Conservation (phyloP, 1,284 basidiomycete genomes). For the Fomitopsis palustris region DNA sequence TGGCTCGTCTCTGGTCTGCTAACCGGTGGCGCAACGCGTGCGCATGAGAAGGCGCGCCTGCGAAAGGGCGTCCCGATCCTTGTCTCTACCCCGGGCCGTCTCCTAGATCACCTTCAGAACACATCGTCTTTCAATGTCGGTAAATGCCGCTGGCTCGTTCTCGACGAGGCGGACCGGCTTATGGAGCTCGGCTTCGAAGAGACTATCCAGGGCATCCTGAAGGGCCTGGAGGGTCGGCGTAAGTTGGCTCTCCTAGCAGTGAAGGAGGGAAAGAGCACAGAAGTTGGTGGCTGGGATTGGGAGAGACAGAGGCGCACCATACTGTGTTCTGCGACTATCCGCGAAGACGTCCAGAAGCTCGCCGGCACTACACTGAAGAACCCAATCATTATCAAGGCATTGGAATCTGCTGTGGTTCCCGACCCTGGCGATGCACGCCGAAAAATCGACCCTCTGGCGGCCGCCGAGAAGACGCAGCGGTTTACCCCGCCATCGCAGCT, state of each 20-base stretch:
- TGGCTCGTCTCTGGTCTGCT: constrained; percentile 95
- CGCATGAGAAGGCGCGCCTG: constrained; percentile 72
- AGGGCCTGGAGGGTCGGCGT: constrained; percentile 77
- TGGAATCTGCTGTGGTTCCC: constrained; percentile 40
- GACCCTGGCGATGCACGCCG: constrained; percentile 7
- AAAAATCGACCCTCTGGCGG: constrained; percentile 7
- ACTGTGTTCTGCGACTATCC: constrained; percentile 95
- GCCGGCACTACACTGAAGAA: constrained; percentile 78
- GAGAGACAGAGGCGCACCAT: constrained; percentile 73
- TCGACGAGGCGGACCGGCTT: constrained; percentile 94
- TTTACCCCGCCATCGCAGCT: constrained; percentile 96
- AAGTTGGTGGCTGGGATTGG: constrained; percentile 89
- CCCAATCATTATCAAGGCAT: constrained; percentile 73
- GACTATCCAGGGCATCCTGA: constrained; percentile 77
- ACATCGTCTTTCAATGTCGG: constrained; percentile 90
- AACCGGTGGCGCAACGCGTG: constrained; percentile 72
- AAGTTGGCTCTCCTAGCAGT: constrained; percentile 73
- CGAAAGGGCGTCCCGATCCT: constrained; percentile 74
- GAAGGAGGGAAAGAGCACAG: constrained; percentile 64
- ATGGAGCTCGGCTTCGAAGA: constrained; percentile 72
- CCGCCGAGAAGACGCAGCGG: constrained; percentile 40
- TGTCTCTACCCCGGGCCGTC: constrained; percentile 66
- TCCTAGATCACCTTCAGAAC: constrained; percentile 76
- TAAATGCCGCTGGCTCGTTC: constrained; percentile 93
- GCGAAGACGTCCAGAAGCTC: constrained; percentile 92